phyloP scores from a whole-genome alignment of 495 filamentous ascomycete genomes.

The Glarea lozoyensis region DNA sequence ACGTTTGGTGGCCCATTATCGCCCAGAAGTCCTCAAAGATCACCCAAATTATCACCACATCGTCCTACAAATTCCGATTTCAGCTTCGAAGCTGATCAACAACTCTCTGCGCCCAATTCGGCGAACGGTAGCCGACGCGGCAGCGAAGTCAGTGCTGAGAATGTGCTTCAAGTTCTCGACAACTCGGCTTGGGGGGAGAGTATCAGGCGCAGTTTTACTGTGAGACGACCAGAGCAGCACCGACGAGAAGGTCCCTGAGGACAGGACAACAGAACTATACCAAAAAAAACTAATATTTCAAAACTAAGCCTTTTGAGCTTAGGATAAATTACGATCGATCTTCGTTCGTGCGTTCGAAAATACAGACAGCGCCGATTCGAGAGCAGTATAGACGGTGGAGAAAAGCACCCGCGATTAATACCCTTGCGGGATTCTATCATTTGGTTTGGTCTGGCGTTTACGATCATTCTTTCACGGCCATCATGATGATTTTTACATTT shows the following conservation, averaged over 20 bases:
- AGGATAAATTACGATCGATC: no score
- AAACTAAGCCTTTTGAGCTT: no score
- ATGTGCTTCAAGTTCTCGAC: conserved; percentile 73
- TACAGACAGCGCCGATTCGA: no score
- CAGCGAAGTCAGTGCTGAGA: conserved; percentile 65
- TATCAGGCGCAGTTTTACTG: conserved; percentile 79
- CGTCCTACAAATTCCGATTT: conserved; percentile 18
- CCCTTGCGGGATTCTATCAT: no score
- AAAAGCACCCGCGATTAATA: no score
- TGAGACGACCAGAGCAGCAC: conserved; percentile 40
- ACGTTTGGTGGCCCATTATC: conserved; percentile 4
- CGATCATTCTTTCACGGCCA: no score
- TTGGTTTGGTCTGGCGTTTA: no score
- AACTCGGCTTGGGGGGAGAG: conserved; percentile 89
- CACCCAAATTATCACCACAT: conserved; percentile 15
- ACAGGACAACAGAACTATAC: not conserved
- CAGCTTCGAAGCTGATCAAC: conserved; percentile 21
- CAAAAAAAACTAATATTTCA: no score
- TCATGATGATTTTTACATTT: no score
- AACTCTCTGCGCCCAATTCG: conserved; percentile 23
- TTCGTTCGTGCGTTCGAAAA: no score
- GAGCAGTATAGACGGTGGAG: no score
- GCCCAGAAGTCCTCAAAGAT: conserved; percentile 8
- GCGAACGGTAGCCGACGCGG: conserved; percentile 40
- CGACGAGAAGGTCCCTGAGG: conserved; percentile 10